phyloP scores from a whole-genome alignment of 2,329 filamentous ascomycete genomes.

The Lasiodiplodia citricola region DNA sequence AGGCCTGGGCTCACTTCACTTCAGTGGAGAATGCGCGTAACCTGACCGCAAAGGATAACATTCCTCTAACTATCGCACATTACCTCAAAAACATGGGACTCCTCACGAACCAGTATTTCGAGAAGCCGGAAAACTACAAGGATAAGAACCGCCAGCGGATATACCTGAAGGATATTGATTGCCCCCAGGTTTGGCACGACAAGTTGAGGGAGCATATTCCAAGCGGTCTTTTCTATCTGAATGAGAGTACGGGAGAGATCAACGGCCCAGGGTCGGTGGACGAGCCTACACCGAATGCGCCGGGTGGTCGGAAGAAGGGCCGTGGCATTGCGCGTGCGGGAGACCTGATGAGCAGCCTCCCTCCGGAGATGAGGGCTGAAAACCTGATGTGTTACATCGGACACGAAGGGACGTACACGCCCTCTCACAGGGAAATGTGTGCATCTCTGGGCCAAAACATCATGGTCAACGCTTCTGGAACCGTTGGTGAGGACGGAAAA shows the following conservation, averaged over 20 bases:
- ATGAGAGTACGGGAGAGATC: constrained; percentile 71
- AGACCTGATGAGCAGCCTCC: constrained; percentile 93
- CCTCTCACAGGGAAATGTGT: constrained; percentile 96
- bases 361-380: constrained; percentile 84
- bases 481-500: constrained; percentile 70
- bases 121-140: constrained; percentile 72
- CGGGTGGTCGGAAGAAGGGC: constrained; percentile 55
- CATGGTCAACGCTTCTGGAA: constrained; percentile 87
- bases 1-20: constrained; percentile 27
- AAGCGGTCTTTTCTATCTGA: constrained; percentile 84
- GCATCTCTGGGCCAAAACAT: constrained; percentile 95
- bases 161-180: constrained; percentile 97
- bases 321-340: constrained; percentile 74
- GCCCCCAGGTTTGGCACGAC: constrained; percentile 83
- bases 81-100: constrained; percentile 88
- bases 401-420: constrained; percentile 96
- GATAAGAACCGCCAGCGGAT: constrained; percentile 82
- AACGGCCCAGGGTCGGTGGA: constrained; percentile 62
- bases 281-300: constrained; percentile 48
- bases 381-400: constrained; percentile 99
- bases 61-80: constrained; percentile 86
- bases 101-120: constrained; percentile 78
- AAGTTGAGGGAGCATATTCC: constrained; percentile 80
- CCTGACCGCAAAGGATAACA: constrained; percentile 71
- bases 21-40: constrained; percentile 85